Evolutionary conservation across 2,329 filamentous ascomycete genomes (phyloP).

Genomic region (Botrytis sinoallii): DNA sequence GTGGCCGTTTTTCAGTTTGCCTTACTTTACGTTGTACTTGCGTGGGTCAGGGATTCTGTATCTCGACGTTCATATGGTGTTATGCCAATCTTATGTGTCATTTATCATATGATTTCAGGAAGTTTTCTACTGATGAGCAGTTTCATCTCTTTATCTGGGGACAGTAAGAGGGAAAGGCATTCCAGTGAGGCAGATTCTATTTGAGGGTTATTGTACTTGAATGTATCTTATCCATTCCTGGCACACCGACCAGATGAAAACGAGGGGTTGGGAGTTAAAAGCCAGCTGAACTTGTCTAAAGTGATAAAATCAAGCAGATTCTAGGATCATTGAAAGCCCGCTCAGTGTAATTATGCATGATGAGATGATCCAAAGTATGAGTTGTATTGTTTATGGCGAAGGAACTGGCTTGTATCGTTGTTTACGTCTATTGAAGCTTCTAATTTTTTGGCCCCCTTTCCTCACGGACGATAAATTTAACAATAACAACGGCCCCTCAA

Average conservation of each 20-base stretch:
- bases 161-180: slow-evolving; percentile 11
- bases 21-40: slow-evolving; percentile 14
- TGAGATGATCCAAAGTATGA: neutral
- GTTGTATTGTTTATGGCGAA: neutral
- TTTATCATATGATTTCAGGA: slow-evolving; percentile 14
- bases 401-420: neutral
- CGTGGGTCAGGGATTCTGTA: slow-evolving; percentile 6
- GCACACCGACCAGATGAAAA: slow-evolving; percentile 14
- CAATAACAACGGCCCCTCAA: slow-evolving; percentile 15
- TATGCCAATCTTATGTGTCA: slow-evolving; percentile 17
- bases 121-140: neutral
- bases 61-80: slow-evolving; percentile 2
- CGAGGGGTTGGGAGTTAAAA: slow-evolving; percentile 5
- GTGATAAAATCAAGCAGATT: slow-evolving; percentile 7
- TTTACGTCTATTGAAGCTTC: neutral
- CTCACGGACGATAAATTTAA: neutral
- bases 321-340: slow-evolving; percentile 9
- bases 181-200: slow-evolving; percentile 12
- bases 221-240: neutral
- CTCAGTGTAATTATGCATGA: slow-evolving; percentile 9
- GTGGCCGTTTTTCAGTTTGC: slow-evolving; percentile 16
- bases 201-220: neutral
- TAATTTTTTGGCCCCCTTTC: slow-evolving; percentile 8
- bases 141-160: neutral
- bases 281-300: slow-evolving; percentile 9